These are phyloP conservation scores for Monilinia vaccinii-corymbosi DNA, from an alignment of 2,329 filamentous ascomycete species.

Conservation along the genomic window DNA sequence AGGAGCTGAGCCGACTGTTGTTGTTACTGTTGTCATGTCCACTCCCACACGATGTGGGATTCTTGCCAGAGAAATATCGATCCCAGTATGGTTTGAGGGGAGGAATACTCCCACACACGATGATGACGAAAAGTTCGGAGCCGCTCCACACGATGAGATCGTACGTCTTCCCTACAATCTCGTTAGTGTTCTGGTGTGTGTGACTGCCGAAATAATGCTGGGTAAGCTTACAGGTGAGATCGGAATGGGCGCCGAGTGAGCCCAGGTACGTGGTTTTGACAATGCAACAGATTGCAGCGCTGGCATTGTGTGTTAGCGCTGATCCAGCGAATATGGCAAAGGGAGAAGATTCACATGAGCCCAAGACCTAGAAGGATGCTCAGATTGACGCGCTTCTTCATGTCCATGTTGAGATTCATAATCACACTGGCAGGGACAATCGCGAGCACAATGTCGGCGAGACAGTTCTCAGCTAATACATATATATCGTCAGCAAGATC, in stretches of 20 bases:
- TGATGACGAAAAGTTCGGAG: slow-evolving; percentile 7
- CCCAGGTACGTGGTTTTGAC: slow-evolving; percentile 6
- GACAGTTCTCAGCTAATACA: slow-evolving; percentile 3
- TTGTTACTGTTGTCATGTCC: background rate
- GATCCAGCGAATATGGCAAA: background rate
- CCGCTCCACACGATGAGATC: slow-evolving; percentile 5
- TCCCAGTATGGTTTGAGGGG: slow-evolving; percentile 8
- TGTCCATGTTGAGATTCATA: slow-evolving; percentile 2
- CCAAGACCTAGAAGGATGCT: slow-evolving; percentile 6
- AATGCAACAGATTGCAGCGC: slow-evolving; percentile 8
- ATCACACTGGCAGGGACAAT: slow-evolving; percentile 6
- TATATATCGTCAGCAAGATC: background rate
- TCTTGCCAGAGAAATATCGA: background rate
- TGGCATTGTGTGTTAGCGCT: background rate
- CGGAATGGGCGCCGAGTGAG: background rate
- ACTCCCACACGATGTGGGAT: background rate
- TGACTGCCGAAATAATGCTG: background rate
- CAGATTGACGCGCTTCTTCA: slow-evolving; percentile 7
- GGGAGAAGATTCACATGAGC: background rate
- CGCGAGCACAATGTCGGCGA: slow-evolving; percentile 7
- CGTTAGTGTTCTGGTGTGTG: background rate
- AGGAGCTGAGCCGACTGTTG: background rate
- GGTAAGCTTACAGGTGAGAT: slow-evolving; percentile 7
- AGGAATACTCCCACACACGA: slow-evolving; percentile 9
- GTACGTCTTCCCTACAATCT: background rate